A percentile compares a stretch with the other conserved stretches of the same genome.
Conservation (phyloP, 73 alveolate genomes). For the Stentor roeselii region DNA sequence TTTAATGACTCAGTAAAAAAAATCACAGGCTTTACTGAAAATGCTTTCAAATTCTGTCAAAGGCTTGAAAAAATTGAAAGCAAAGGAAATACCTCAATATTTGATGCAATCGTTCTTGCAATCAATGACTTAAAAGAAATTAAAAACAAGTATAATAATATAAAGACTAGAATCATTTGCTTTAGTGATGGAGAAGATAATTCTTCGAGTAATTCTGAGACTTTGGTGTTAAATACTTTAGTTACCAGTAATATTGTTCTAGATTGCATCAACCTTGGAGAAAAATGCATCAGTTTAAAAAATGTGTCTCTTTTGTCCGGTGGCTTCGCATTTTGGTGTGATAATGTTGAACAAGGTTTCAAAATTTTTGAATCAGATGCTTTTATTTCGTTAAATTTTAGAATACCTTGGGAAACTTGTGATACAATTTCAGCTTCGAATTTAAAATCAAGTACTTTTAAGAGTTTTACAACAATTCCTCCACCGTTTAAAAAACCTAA, state of each 20-base stretch:
- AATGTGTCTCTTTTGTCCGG: conserved; percentile 45
- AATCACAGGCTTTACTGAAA: conserved; percentile 42
- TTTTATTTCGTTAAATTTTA: conserved; percentile 21
- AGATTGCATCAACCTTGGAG: conserved; percentile 41
- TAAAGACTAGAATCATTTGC: conserved; percentile 39
- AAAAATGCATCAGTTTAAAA: conserved; percentile 36
- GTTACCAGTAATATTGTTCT: conserved; percentile 34
- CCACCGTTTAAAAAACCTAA: neutral
- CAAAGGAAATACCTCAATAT: conserved; percentile 38
- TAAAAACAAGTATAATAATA: conserved; percentile 42
- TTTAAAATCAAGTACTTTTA: too few species aligned
- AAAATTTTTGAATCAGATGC: conserved; percentile 43
- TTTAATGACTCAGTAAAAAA: conserved; percentile 25
- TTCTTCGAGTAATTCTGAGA: conserved; percentile 27
- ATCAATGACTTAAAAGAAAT: conserved; percentile 22
- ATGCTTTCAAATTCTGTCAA: conserved; percentile 32
- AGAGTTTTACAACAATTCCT: neutral
- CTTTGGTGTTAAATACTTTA: conserved; percentile 17
- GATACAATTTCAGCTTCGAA: neutral
- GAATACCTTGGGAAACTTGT: neutral
- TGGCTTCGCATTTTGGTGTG: conserved; percentile 42
- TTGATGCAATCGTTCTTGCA: conserved; percentile 48
- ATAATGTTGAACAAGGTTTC: conserved; percentile 36
- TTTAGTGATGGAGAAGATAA: conserved; percentile 61
- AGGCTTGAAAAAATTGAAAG: conserved; percentile 31